A percentile compares a stretch with the other conserved stretches of the same genome.
These are phyloP conservation scores for Chamaenerion angustifolium DNA, from an alignment of 345 rosid species.

Conservation along the genomic window DNA sequence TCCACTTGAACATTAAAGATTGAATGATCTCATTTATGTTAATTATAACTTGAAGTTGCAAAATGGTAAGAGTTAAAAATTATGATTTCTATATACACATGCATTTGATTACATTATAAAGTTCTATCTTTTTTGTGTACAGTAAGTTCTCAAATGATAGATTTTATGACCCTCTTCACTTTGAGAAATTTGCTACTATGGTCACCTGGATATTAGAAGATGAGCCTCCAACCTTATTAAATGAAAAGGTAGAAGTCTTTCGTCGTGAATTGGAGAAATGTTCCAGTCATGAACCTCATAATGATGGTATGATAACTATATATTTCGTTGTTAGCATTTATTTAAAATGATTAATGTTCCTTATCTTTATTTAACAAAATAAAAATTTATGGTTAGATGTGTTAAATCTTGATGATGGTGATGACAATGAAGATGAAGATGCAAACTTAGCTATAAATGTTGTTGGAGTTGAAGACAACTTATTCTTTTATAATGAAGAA, in stretches of 20 bases:
- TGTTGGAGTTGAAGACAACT: too few species aligned
- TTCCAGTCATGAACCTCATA: neutral
- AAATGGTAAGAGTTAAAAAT: neutral
- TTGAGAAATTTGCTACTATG: neutral
- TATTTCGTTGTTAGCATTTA: too few species aligned
- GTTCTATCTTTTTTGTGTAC: neutral
- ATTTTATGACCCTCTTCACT: neutral
- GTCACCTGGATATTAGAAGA: neutral
- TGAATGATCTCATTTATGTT: too few species aligned
- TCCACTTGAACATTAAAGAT: too few species aligned
- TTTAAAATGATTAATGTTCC: too few species aligned
- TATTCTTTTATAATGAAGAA: too few species aligned
- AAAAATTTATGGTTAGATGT: too few species aligned
- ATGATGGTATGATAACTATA: too few species aligned
- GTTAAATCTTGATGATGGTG: too few species aligned
- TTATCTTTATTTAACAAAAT: too few species aligned
- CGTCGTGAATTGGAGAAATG: neutral
- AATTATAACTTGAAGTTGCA: slow-evolving; percentile 1
- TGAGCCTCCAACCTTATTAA: neutral
- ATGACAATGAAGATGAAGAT: too few species aligned
- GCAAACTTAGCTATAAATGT: too few species aligned
- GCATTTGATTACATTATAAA: neutral
- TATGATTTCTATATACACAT: neutral
- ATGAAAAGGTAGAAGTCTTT: neutral
- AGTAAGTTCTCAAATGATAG: neutral